Evolutionary conservation across 371 early-diverging fungal genomes (phyloP), one percentile per base, ranked within the genome.

Genomic region (Neoconidiobolus thromboides): DNA sequence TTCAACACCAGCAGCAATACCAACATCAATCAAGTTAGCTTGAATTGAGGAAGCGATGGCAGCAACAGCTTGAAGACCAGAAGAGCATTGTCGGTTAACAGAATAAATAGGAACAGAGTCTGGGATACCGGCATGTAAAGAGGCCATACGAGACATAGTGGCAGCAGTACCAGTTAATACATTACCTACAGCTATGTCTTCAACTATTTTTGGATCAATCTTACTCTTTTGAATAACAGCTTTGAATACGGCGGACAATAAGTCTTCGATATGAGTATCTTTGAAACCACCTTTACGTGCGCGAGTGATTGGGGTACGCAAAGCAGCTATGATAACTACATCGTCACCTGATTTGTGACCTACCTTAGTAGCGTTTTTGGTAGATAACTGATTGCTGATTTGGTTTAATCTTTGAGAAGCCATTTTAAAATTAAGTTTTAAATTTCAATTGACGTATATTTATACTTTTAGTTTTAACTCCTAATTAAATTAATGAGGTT

Each of bases 1-100:
- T 71, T 98, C 99, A 55, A 96, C 92, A 76, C 99, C 99, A 48
- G 95, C 98, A 69, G 80, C 81, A 66, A 98, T 91, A 70, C 98
- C 98, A 58, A 93, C 75, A 67, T 93, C 91, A 65, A 97, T 92
- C 76, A 80, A 73, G 67, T 92, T 96, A 43, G 85, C 68, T 72
- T 85, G 85, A 69, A 98, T 96, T 60, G 89, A 88, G 64, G 81
- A 71, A 51, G 92, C 96, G 55, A 96, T 85, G 70, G 78, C 82
- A 61, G 85, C 90, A 60, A 90, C 82, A 39, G 96, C 93, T 71
- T 96, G 93, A 55, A 98, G 81, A 66, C 98, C 96, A 63, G 87
- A 86, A 54, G 93, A 95, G 80, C 96, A 98, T 75, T 93, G 93
- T 52, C 96, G 85, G 82, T 98, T 98, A 69, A 91, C 81, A 58